Evolutionary conservation across 768 basidiomycete genomes (phyloP), one percentile per base, ranked within the genome.

Genomic region (Suillus plorans): DNA sequence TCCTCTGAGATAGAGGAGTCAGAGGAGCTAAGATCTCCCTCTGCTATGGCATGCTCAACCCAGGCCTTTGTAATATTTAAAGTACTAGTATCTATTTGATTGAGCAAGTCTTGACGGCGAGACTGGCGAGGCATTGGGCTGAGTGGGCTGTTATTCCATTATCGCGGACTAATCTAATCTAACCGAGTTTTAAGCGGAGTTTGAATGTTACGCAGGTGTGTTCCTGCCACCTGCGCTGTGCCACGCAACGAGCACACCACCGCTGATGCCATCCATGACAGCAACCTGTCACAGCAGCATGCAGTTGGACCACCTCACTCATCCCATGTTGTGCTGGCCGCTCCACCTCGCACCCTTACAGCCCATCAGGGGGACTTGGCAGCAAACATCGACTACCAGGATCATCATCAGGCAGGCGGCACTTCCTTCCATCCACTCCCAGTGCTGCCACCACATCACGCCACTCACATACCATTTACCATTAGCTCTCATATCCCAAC

Each of bases 1-100:
- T 52, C 50, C 50, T 52, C 50, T 18, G 50, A 52, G 50, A 52
- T 52, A 52, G 50, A 52, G 50, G 50, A 52, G 50, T 28, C 28
- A 52, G 50, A 52, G 50, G 50, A 52, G 28, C 28, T 25, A 9
- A 52, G 50, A 9, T 31, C 50, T 18, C 7, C 50, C 28, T 52
- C 50, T 28, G 50, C 25, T 9, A 28, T 31, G 1, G 8, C 50
- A 52, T 28, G 28, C 14, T 18, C 16, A 16, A 52, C 50, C 50
- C 50, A 50, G 49, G 25, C 49, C 6, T 25, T 3, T 50, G 49
- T 6, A 28, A 50, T 25, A 50, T 50, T 7, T 6, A 50, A 50
- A 4, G 49, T 50, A 50, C n/a, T 49, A 6, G 47, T 49, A 49
- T 49, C 47, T 22, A 49, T 49, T 13, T 49, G 4, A 2, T 49